Conservation (phyloP, 192 early-diverging fungal genomes). For the Glomus cerebriforme region DNA sequence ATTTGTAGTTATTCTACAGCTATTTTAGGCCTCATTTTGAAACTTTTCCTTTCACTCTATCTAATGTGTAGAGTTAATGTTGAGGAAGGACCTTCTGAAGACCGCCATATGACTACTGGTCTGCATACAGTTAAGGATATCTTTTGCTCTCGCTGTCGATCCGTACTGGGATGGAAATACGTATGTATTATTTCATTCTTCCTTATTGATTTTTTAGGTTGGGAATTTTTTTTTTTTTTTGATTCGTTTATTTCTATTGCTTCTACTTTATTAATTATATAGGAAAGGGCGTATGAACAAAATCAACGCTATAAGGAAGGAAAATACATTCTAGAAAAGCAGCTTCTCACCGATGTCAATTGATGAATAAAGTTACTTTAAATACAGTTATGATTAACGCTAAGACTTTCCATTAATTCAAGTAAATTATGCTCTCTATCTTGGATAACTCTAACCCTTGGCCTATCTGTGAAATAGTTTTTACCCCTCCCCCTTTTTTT, state of each 20-base stretch:
- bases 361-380: background rate
- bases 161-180: constrained; percentile 66
- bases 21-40: background rate
- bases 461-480: constrained; percentile 10
- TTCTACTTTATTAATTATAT: background rate
- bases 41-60: constrained; percentile 5
- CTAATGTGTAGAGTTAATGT: constrained; percentile 66
- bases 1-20: background rate
- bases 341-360: constrained; percentile 49
- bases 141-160: constrained; percentile 55
- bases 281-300: constrained; percentile 64
- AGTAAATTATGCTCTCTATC: background rate
- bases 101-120: constrained; percentile 74
- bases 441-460: background rate
- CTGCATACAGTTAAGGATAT: constrained; percentile 72
- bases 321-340: constrained; percentile 71
- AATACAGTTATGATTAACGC: background rate
- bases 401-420: background rate
- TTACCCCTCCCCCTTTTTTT: background rate
- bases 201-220: background rate
- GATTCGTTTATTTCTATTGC: background rate
- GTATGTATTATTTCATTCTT: constrained; percentile 36
- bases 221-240: constrained; percentile 30
- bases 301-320: constrained; percentile 76
- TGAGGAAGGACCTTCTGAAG: constrained; percentile 52